phyloP scores from a whole-genome alignment of 2,329 filamentous ascomycete genomes.

The Tolypocladium ophioglossoides region DNA sequence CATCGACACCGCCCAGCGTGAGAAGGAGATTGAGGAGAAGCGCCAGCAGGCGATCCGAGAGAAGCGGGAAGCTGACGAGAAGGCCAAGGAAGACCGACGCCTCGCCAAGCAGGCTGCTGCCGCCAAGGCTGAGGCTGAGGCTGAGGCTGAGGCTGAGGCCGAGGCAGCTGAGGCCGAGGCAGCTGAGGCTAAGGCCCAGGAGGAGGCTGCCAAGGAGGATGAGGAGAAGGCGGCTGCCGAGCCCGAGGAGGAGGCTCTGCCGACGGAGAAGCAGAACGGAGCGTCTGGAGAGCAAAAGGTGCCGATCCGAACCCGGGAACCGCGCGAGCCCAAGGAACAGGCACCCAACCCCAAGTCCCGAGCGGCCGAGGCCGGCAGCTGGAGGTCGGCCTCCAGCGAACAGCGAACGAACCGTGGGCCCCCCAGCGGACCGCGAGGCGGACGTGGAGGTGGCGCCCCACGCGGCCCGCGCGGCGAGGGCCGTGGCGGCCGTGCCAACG shows the following conservation, averaged over 20 bases:
- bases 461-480: conserved; percentile 32
- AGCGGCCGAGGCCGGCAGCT: conserved; percentile 48
- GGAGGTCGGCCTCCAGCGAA: conserved; percentile 43
- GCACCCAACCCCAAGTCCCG: conserved; percentile 40
- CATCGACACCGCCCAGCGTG: conserved; percentile 83
- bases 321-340: conserved; percentile 26
- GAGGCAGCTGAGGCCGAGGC: conserved; percentile 22
- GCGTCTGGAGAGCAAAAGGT: conserved; percentile 37
- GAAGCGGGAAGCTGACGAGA: conserved; percentile 81
- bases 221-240: conserved; percentile 16
- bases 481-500: conserved; percentile 39
- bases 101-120: conserved; percentile 48
- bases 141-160: conserved; percentile 30
- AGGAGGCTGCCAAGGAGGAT: conserved; percentile 20
- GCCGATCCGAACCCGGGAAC: conserved; percentile 27
- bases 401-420: conserved; percentile 33
- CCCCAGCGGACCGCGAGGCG: conserved; percentile 32
- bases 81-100: conserved; percentile 65
- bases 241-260: conserved; percentile 17
- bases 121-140: conserved; percentile 32
- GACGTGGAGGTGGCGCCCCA: conserved; percentile 24
- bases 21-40: conserved; percentile 87
- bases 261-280: conserved; percentile 15
- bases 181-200: conserved; percentile 21
- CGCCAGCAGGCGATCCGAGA: conserved; percentile 61